Base-by-base conservation (phyloP, 495 filamentous ascomycete species). In the Margaritispora aquatica region DNA sequence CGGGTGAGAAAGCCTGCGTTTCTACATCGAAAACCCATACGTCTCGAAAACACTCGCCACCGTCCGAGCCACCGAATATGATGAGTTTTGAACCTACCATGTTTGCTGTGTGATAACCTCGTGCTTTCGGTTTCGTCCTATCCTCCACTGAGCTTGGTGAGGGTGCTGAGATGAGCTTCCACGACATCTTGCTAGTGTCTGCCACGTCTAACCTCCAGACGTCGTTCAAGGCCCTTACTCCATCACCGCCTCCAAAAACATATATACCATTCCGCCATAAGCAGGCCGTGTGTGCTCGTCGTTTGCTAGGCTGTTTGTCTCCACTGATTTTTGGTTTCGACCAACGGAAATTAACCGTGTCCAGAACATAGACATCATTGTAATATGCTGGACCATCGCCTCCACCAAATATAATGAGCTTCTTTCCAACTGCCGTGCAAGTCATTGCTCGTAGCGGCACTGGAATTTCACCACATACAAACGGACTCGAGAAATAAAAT, bases 21-120 rank as follows among this genome's bases (percentile, higher is more conserved):
- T 84, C 82, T 21, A 84, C 80, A 63, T 86, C 80, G 65, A 86
- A 86, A 24, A 87, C 77, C 84, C 84, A 87, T 29, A 87, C 84
- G 66, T 87, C 84, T 62, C 80, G 75, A 68, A 86, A 87, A 67
- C 84, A 86, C 68, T 86, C 82, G 29, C 79, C 80, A 49, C 84
- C 84, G 62, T 86, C 83, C 1, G 80, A 84, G 8, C 84, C 84
- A 24, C 84, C 84, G 66, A 79, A 87, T 51, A 87, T 81, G 63
- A 87, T 86, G 27, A 87, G 75, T 68, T 87, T 87, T 64, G 73
- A 75, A 29, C 83, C 84, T 34, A 87, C 83, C 79, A 87, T 86
- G 66, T 86, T 86, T 31, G 84, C 84, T 15, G 84, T 87, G 66
- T 87, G 84, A 61, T 87, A 87, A 11, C 84, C 84, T 38, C 84